Evolutionary conservation across 129 eudicot species (phyloP).

Genomic region (Centaurea solstitialis): DNA sequence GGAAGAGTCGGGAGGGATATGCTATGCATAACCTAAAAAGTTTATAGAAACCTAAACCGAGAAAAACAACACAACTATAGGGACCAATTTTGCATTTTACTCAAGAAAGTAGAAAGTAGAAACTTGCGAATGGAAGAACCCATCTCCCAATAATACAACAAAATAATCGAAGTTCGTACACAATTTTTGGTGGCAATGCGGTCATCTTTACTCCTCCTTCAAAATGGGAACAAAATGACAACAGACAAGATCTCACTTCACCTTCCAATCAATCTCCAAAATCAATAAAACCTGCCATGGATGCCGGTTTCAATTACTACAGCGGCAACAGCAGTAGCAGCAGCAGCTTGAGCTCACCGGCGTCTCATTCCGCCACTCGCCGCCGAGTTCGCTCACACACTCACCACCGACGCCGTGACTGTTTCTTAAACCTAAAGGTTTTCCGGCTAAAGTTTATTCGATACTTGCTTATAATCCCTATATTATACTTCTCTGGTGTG

Average conservation of each 20-base stretch:
- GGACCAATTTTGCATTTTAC: too few relatives aligned
- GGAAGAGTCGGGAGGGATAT: too few relatives aligned
- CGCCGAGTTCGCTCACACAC: constrained; percentile 32
- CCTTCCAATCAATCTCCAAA: background rate
- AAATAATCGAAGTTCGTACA: background rate
- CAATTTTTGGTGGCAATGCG: background rate
- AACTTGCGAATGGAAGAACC: too few relatives aligned
- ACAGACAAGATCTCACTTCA: constrained; percentile 9
- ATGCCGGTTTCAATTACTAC: constrained; percentile 31
- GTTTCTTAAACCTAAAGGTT: constrained; percentile 33
- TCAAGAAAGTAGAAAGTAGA: too few relatives aligned
- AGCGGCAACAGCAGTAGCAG: background rate
- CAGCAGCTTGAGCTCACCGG: constrained; percentile 30
- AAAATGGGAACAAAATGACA: background rate
- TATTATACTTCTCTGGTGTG: constrained; percentile 60
- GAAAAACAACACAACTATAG: too few relatives aligned
- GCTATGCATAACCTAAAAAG: too few relatives aligned
- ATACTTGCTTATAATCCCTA: constrained; percentile 47
- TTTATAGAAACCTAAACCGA: too few relatives aligned
- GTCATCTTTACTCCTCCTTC: background rate
- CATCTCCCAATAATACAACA: too few relatives aligned
- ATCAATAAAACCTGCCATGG: too few relatives aligned
- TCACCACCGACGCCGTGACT: constrained; percentile 41
- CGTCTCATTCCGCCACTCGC: constrained; percentile 23
- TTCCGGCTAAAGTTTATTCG: constrained; percentile 39